Conservation (phyloP, 805 yeast species). For the Suhomyces faveliae region DNA sequence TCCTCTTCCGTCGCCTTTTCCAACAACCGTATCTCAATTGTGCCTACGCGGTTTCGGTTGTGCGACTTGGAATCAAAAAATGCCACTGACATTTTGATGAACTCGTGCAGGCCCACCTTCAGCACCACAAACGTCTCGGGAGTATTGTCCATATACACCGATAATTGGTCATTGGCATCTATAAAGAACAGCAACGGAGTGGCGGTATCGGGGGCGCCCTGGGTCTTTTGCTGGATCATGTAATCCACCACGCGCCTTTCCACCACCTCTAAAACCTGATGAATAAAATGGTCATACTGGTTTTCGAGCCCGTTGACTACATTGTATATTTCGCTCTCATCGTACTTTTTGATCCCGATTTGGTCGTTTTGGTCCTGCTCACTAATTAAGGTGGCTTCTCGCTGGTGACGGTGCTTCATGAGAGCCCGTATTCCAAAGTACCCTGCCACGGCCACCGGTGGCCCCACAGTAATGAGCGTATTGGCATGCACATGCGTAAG, state of each 20-base stretch:
- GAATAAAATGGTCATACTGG: slow-evolving; percentile 35
- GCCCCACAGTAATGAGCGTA: slow-evolving; percentile 33
- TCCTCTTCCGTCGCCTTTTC: slow-evolving; percentile 10
- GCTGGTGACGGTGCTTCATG: slow-evolving; percentile 11
- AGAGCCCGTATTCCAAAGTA: slow-evolving; percentile 22
- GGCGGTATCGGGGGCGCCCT: not conserved
- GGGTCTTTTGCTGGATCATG: slow-evolving; percentile 13
- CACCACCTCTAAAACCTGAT: slow-evolving; percentile 25
- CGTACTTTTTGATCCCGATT: slow-evolving; percentile 27
- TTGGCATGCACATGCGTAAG: slow-evolving; percentile 38
- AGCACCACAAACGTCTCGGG: slow-evolving; percentile 26
- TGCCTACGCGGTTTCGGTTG: slow-evolving; percentile 27
- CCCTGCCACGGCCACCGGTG: slow-evolving; percentile 32
- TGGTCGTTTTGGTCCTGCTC: slow-evolving; percentile 9
- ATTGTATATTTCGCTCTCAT: slow-evolving; percentile 30
- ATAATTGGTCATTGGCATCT: slow-evolving; percentile 34
- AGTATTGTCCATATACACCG: slow-evolving; percentile 21
- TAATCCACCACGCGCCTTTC: slow-evolving; percentile 28
- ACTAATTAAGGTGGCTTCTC: slow-evolving; percentile 15
- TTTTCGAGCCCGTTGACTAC: slow-evolving; percentile 37
- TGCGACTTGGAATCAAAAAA: slow-evolving; percentile 23
- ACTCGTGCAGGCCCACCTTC: slow-evolving; percentile 20
- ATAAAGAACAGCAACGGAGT: slow-evolving; percentile 16
- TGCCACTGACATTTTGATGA: slow-evolving; percentile 37
- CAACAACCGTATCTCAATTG: slow-evolving; percentile 31